Conservation (phyloP, 2,329 filamentous ascomycete species). For the Cordyceps fumosorosea region DNA sequence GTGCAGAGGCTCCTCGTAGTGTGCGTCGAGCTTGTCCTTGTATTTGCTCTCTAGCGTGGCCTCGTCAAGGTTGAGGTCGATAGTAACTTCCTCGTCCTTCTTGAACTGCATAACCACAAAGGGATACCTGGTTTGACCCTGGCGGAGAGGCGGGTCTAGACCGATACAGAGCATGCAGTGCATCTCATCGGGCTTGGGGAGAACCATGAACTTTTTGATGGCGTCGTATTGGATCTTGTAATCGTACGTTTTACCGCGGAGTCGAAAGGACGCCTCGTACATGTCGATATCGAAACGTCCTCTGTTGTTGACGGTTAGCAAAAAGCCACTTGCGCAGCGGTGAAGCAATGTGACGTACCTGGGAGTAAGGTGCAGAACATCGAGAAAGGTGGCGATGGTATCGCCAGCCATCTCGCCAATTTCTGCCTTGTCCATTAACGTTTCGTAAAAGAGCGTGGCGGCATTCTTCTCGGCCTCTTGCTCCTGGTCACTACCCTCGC, state of each 20-base stretch:
- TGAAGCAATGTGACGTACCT: slow-evolving; percentile 45
- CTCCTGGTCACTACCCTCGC: slow-evolving; percentile 49
- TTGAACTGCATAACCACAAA: slow-evolving; percentile 99
- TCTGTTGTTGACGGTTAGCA: slow-evolving; percentile 50
- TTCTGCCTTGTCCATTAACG: slow-evolving; percentile 95
- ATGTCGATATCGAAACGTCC: slow-evolving; percentile 99
- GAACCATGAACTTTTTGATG: slow-evolving; percentile 98
- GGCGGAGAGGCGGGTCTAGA: slow-evolving; percentile 86
- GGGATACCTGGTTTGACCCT: slow-evolving; percentile 95
- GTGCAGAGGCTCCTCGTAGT: slow-evolving; percentile 91
- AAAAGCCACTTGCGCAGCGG: not conserved
- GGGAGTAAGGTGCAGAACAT: slow-evolving; percentile 93
- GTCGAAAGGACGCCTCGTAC: slow-evolving; percentile 95
- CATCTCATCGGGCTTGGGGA: slow-evolving; percentile 96
- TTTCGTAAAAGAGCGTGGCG: slow-evolving; percentile 96
- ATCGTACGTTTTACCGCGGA: slow-evolving; percentile 98
- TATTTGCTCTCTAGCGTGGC: slow-evolving; percentile 79
- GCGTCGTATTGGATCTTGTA: slow-evolving; percentile 99
- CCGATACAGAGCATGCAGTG: slow-evolving; percentile 94
- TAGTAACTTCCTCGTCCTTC: slow-evolving; percentile 91
- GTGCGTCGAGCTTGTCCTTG: slow-evolving; percentile 78
- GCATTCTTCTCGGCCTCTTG: slow-evolving; percentile 86
- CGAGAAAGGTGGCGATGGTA: slow-evolving; percentile 93
- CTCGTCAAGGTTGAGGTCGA: slow-evolving; percentile 94
- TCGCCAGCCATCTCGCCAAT: slow-evolving; percentile 99